Percentiles rank a stretch among this genome's conserved stretches.
Conservation (phyloP, 768 basidiomycete genomes). For the Hericium coralloides region DNA sequence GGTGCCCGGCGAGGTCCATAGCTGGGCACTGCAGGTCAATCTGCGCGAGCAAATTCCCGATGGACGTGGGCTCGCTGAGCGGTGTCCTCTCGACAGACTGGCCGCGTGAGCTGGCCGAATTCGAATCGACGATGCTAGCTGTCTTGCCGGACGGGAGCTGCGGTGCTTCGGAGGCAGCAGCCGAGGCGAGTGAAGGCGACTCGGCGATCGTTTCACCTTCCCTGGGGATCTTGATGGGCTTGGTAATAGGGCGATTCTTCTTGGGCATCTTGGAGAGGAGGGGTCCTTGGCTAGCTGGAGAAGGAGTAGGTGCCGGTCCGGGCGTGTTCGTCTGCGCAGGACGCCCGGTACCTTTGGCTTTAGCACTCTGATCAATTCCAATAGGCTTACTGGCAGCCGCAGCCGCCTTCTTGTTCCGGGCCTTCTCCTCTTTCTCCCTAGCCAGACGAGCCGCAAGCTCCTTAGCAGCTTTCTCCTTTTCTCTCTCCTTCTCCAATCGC, state of each 20-base stretch:
- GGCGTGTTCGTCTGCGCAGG: conserved; percentile 11
- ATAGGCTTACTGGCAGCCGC: not conserved
- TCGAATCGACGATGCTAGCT: conserved; percentile 31
- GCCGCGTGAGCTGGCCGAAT: conserved; percentile 48
- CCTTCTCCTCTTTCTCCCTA: conserved; percentile 21
- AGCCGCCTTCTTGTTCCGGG: conserved; percentile 4
- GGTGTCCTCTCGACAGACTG: conserved; percentile 50
- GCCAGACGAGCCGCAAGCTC: conserved; percentile 8
- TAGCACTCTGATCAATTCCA: conserved; percentile 8
- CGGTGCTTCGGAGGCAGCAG: conserved; percentile 39
- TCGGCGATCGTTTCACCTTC: conserved; percentile 42
- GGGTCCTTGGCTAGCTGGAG: conserved; percentile 50
- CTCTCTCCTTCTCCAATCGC: conserved; percentile 21
- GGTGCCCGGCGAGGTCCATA: conserved; percentile 59
- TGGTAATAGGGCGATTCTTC: conserved; percentile 62
- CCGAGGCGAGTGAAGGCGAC: conserved; percentile 34
- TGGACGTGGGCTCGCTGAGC: conserved; percentile 31
- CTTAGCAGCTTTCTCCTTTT: conserved; percentile 17
- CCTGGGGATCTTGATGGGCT: conserved; percentile 48
- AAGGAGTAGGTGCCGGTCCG: conserved; percentile 15
- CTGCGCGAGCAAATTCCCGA: conserved; percentile 61
- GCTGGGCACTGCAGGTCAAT: conserved; percentile 51
- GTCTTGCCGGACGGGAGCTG: conserved; percentile 25
- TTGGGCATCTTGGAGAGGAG: conserved; percentile 78
- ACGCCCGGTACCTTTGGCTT: conserved; percentile 16